Evolutionary conservation across 2,329 filamentous ascomycete species (phyloP).

Genomic region (Trichoderma citrinoviride): DNA sequence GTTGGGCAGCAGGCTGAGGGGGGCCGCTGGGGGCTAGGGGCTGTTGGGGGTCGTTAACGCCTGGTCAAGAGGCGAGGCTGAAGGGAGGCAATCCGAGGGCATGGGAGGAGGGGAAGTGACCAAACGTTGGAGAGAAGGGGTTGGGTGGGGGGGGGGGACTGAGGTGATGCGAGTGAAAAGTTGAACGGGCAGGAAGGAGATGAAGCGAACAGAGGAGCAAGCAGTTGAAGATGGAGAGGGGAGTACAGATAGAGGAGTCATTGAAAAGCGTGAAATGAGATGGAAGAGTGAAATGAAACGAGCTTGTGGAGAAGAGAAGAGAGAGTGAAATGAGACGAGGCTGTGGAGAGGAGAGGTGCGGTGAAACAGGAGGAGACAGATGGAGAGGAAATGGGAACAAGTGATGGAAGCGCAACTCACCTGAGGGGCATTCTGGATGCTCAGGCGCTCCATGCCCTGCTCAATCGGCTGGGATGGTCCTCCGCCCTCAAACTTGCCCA

Average conservation of each 20-base stretch:
- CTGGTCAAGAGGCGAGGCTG: conserved; percentile 7
- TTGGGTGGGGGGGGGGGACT: too few relatives aligned
- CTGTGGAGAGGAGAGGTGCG: not conserved
- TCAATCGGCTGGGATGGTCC: conserved; percentile 53
- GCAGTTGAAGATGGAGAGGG: too few relatives aligned
- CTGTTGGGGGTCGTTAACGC: conserved; percentile 6
- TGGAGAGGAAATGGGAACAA: not conserved
- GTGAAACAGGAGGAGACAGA: not conserved
- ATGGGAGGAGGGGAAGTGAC: not conserved
- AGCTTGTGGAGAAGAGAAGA: not conserved
- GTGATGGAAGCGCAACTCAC: conserved; percentile 27
- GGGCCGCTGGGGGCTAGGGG: not conserved
- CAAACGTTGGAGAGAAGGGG: not conserved
- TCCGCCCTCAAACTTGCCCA: conserved; percentile 80
- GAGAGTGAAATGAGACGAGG: not conserved
- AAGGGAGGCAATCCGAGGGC: too few relatives aligned
- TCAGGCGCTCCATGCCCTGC: conserved; percentile 75
- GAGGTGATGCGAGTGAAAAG: not conserved
- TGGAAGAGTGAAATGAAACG: not conserved
- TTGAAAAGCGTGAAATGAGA: not conserved
- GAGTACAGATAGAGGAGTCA: too few relatives aligned
- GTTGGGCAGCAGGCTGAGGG: conserved; percentile 38
- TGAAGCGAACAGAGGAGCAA: too few relatives aligned
- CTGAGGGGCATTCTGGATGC: conserved; percentile 47
- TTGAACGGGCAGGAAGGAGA: too few relatives aligned